These are phyloP conservation scores for Pichia terricola DNA, from an alignment of 1,139 yeast species.

Conservation along the genomic window DNA sequence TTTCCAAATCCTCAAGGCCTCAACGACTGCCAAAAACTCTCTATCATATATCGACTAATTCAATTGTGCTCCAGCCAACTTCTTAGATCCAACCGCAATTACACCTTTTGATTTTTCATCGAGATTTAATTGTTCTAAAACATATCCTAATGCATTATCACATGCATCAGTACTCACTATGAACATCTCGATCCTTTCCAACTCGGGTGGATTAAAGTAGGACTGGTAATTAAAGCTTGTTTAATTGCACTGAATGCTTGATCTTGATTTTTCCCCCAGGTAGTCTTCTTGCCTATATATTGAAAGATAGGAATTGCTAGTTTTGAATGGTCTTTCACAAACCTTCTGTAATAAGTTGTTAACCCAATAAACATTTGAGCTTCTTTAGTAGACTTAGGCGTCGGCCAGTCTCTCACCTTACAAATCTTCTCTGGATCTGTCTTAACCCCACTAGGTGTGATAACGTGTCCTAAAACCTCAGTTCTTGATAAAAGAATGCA, in stretches of 20 bases:
- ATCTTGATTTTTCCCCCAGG: conserved; percentile 1
- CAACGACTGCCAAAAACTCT: neutral
- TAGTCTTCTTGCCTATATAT: neutral
- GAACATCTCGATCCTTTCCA: no score
- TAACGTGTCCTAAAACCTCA: no score
- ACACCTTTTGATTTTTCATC: neutral
- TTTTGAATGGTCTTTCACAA: conserved; percentile 2
- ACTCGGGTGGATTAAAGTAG: neutral
- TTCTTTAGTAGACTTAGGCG: conserved; percentile 2
- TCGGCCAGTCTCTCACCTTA: conserved; percentile 7
- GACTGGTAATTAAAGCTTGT: neutral
- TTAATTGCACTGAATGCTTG: conserved; percentile 1
- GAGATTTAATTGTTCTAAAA: conserved; percentile 2
- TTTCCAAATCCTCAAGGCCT: neutral
- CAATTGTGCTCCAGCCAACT: neutral
- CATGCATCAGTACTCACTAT: conserved; percentile 6
- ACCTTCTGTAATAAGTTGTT: conserved; percentile 8
- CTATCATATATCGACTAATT: neutral
- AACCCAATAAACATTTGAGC: conserved; percentile 7
- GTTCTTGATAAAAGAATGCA: no score
- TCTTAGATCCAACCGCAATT: conserved; percentile 1
- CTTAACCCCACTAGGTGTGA: conserved; percentile 1
- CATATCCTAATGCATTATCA: conserved; percentile 1
- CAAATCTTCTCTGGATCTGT: conserved; percentile 7
- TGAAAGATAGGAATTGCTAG: conserved; percentile 2